Evolutionary conservation across 2,329 filamentous ascomycete genomes (phyloP), one percentile per base, ranked within the genome.

Genomic region (Cytospora piceae): DNA sequence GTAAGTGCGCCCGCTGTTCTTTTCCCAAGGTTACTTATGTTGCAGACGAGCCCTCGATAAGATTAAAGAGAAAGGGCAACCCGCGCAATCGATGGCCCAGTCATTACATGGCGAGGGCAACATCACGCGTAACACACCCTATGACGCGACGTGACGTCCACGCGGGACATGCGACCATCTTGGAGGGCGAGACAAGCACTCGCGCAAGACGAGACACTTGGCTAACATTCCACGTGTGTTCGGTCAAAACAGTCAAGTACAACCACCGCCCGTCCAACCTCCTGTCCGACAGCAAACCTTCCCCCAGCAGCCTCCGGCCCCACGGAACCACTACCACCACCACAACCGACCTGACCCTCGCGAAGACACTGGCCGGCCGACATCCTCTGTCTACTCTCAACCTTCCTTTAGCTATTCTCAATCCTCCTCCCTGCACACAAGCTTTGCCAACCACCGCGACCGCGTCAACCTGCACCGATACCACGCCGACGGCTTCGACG

Each of bases 371-470:
- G 66, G 59, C 68, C 82, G 83, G 51, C 82, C 83, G n/a, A 70
- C 79, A 8, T 89, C 88, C 37, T 90, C 89, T 20, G 70, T 87
- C 56, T 90, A 90, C 73, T 87, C 87, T 55, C 82, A 85, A 73
- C 82, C 79, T 54, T 85, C 81, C 17, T 11, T 46, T 11, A 46
- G 42, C 42, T 46, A 46, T 17, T 46, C 42, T 12, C 82, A 85
- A 73, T 82, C 79, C 54, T 85, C 81, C 67, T 81, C 82, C 17
- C 72, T 74, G 32, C 73, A 72, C 14, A 70, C 75, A 17, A 72
- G 69, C 53, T 77, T 78, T 63, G 72, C 75, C 11, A 69, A 17
- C 20, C 61, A 63, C 20, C 61, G 61, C 42, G 61, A 63, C 29
- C 61, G 22, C 55, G 70, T 70, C 58, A 64, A 71, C 54, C 64